A percentile compares a stretch with the other conserved stretches of the same genome.
phyloP scores from a whole-genome alignment of 1,284 basidiomycete genomes.

The Microbotryum saponariae region DNA sequence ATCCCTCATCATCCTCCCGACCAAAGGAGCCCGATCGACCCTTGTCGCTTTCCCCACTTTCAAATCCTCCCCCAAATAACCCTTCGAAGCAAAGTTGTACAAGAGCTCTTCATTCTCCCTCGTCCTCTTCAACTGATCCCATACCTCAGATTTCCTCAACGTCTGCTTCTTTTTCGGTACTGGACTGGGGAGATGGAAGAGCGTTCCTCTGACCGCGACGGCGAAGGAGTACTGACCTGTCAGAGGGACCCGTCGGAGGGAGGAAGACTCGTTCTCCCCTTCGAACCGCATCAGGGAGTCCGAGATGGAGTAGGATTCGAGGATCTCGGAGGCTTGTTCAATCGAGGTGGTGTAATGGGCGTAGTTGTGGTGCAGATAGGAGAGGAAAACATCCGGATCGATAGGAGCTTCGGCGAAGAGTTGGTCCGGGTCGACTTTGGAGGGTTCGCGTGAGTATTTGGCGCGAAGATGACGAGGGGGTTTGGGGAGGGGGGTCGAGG shows the following conservation, averaged over 20 bases:
- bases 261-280: slow-evolving; percentile 48
- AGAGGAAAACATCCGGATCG: slow-evolving; percentile 74
- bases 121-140: slow-evolving; percentile 42
- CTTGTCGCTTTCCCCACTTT: slow-evolving; percentile 6
- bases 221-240: slow-evolving; percentile 62
- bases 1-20: slow-evolving; percentile 38
- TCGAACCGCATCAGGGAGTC: slow-evolving; percentile 59
- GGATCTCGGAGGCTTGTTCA: slow-evolving; percentile 62
- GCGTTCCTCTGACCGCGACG: slow-evolving; percentile 62
- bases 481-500: neutral
- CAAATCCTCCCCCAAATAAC: slow-evolving; percentile 8
- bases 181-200: slow-evolving; percentile 78
- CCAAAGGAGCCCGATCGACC: slow-evolving; percentile 37
- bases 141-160: slow-evolving; percentile 50
- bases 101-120: slow-evolving; percentile 39
- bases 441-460: slow-evolving; percentile 39
- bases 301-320: slow-evolving; percentile 71
- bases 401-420: slow-evolving; percentile 81
- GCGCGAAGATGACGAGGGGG: slow-evolving; percentile 30
- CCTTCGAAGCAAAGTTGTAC: slow-evolving; percentile 36
- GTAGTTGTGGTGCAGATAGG: slow-evolving; percentile 93
- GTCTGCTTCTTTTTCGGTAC: slow-evolving; percentile 70
- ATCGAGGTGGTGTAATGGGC: slow-evolving; percentile 69
- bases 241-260: slow-evolving; percentile 15
- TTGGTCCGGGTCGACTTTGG: slow-evolving; percentile 70